These are phyloP conservation scores for Wickerhamiella qilinensis DNA, from an alignment of 805 yeast genomes.

Conservation along the genomic window DNA sequence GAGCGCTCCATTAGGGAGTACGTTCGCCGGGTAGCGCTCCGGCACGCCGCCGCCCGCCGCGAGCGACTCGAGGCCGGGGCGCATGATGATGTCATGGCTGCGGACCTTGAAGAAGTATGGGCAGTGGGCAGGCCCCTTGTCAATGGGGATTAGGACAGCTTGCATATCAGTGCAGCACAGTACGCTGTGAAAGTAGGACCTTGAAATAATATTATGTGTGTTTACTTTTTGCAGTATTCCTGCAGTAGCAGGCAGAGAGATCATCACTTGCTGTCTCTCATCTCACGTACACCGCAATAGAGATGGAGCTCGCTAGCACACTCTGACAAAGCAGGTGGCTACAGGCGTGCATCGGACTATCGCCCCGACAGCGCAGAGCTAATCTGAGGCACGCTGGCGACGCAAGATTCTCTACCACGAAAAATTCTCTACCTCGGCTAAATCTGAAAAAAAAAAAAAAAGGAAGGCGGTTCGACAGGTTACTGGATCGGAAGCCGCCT, in stretches of 20 bases:
- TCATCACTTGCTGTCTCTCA: not conserved
- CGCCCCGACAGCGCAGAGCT: no score
- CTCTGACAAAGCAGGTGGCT: no score
- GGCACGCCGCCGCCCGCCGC: slow-evolving; percentile 75
- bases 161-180: not conserved
- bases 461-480: no score
- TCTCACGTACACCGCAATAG: not conserved
- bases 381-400: no score
- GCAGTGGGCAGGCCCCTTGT: not conserved
- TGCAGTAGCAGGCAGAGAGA: no score
- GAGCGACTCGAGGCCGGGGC: slow-evolving; percentile 85
- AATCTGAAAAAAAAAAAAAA: no score
- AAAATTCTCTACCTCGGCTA: no score
- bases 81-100: slow-evolving; percentile 1
- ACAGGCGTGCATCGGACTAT: no score
- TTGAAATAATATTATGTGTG: not conserved
- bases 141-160: not conserved
- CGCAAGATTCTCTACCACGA: no score
- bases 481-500: no score
- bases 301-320: no score
- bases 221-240: not conserved
- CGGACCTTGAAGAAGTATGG: slow-evolving; percentile 3
- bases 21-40: slow-evolving; percentile 73
- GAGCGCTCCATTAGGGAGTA: slow-evolving; percentile 72
- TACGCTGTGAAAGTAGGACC: not conserved